Percentiles rank a stretch among this genome's conserved stretches.
phyloP scores from a whole-genome alignment of 129 eudicot genomes.

The Flaveria sonorensis region DNA sequence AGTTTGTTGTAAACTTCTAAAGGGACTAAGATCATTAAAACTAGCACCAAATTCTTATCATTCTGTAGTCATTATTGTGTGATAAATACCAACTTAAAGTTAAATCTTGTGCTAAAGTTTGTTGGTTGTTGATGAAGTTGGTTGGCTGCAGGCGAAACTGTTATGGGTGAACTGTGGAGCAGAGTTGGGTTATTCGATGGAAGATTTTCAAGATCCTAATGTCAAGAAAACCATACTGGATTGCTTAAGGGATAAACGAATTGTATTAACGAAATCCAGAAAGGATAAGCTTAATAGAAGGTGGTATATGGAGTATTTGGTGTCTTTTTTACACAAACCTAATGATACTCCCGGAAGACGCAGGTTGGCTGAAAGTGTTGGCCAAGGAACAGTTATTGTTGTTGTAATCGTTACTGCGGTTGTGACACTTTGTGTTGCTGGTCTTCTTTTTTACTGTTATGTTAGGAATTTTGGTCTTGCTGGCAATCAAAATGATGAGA shows the following conservation, averaged over 20 bases:
- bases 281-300: slow-evolving; percentile 43
- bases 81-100: not conserved
- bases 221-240: slow-evolving; percentile 52
- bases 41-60: not conserved
- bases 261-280: slow-evolving; percentile 43
- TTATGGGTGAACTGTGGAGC: slow-evolving; percentile 56
- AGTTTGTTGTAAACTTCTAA: not conserved
- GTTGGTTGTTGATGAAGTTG: slow-evolving; percentile 26
- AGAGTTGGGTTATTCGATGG: slow-evolving; percentile 54
- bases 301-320: slow-evolving; percentile 52
- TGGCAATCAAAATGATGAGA: slow-evolving; percentile 52
- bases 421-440: slow-evolving; percentile 54
- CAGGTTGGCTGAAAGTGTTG: slow-evolving; percentile 44
- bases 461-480: slow-evolving; percentile 36
- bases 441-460: slow-evolving; percentile 56
- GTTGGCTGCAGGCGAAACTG: slow-evolving; percentile 65
- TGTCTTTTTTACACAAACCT: slow-evolving; percentile 27
- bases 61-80: not conserved
- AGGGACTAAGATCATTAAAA: not conserved
- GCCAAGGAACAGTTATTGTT: slow-evolving; percentile 47
- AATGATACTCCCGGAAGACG: slow-evolving; percentile 41
- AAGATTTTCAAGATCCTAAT: slow-evolving; percentile 53
- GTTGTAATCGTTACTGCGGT: slow-evolving; percentile 68
- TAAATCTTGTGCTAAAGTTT: slow-evolving; percentile 9
- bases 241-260: slow-evolving; percentile 52